Base-by-base conservation (phyloP, 1,139 yeast species). In the Hanseniaspora sp. region DNA sequence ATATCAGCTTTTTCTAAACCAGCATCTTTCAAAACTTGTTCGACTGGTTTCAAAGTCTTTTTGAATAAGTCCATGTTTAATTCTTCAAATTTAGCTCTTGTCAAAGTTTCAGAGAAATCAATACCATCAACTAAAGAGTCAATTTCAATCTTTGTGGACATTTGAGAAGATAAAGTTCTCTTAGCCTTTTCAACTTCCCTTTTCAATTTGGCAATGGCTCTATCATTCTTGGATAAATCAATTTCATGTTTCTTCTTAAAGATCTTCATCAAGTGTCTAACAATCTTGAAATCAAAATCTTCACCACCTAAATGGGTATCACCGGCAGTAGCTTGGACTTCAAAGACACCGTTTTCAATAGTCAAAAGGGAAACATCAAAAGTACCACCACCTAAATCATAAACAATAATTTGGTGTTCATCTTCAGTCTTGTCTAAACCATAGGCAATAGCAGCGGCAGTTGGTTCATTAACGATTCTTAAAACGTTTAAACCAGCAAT, bases 221-320 rank as follows among this genome's bases (percentile, higher is more conserved):
- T 85, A 61, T 80, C 71, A 73, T 86, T 86, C 61, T 76, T 72
- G 60, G 84, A 68, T 60, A 87, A 76, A 69, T 88, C 96, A 64
- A 84, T 77, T 63, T 76, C 77, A 71, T 86, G 83, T 77, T 87
- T 88, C 82, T 86, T 86, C 78, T 87, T 85, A 78, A 86, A 87
- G 60, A 82, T 75, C 72, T 83, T 83, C 64, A 83, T 75, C 70
- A 88, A 84, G 75, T 87, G 87, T 74, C 83, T 82, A 63, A 88
- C 90, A 61, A 88, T 75, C 71, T 87, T 83, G 77, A 80, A 81
- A 74, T 88, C 96, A 67, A 88, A 88, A 76, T 88, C 96, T 77
- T 87, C 96, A 78, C 96, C 96, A 78, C 95, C 95, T 70, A 86
- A 79, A 72, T 86, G 95, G 66, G 95, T 86, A 72, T 86, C 95